A percentile compares a stretch with the other conserved stretches of the same genome.
These are phyloP conservation scores for Geotrichum klebahnii DNA, from an alignment of 1,139 yeast genomes.

Conservation along the genomic window DNA sequence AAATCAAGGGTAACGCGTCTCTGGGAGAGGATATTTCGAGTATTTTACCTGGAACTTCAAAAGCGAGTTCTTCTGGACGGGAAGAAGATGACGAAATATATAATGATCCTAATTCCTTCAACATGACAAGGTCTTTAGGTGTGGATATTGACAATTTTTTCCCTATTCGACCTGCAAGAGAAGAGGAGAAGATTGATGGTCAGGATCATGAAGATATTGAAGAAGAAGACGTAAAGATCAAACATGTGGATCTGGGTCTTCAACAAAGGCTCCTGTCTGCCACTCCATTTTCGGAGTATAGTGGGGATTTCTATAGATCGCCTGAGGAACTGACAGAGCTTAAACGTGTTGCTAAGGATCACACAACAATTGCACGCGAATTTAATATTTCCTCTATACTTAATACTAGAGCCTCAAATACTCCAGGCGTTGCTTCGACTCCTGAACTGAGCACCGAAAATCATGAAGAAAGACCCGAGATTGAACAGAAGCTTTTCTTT, in stretches of 20 bases:
- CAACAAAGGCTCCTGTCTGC: constrained; percentile 4
- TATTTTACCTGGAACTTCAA: constrained; percentile 1
- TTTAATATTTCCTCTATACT: constrained; percentile 26
- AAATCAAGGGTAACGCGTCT: neutral
- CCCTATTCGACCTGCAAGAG: constrained; percentile 19
- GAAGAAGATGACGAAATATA: constrained; percentile 8
- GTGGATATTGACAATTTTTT: constrained; percentile 17
- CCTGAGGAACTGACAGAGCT: constrained; percentile 31
- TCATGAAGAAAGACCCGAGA: constrained; percentile 21
- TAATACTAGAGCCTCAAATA: constrained; percentile 16
- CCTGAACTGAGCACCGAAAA: neutral
- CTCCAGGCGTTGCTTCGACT: too few relatives aligned
- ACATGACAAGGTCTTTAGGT: constrained; percentile 21
- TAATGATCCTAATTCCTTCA: constrained; percentile 13
- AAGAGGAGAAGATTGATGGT: constrained; percentile 6
- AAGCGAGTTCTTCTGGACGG: too few relatives aligned
- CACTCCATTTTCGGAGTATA: neutral
- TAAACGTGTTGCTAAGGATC: constrained; percentile 31
- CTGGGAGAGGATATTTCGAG: neutral
- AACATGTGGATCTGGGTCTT: constrained; percentile 22
- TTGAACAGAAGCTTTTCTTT: constrained; percentile 48
- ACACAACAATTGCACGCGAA: constrained; percentile 32
- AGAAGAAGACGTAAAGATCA: constrained; percentile 1
- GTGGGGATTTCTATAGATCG: constrained; percentile 23
- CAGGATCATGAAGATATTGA: too few relatives aligned